Percentiles rank a stretch among this genome's conserved stretches.
Conservation (phyloP, 257 asterid species). For the Voacanga thouarsii region DNA sequence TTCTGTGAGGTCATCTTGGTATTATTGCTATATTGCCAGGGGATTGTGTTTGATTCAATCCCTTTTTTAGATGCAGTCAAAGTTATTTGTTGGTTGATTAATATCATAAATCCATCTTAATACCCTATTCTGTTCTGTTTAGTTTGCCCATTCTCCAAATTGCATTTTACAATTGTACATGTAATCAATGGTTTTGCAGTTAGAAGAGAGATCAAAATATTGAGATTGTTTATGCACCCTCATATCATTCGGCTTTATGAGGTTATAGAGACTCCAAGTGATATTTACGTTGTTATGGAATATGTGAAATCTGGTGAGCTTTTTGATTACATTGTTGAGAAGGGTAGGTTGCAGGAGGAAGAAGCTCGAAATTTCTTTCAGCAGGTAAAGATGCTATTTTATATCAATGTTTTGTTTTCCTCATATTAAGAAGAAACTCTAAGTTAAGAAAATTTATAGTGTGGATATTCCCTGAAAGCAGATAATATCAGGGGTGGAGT, state of each 20-base stretch:
- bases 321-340: constrained; percentile 94
- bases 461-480: constrained; percentile 32
- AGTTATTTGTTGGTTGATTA: background rate
- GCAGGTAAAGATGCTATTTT: constrained; percentile 54
- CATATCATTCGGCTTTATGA: constrained; percentile 96
- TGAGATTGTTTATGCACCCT: constrained; percentile 87
- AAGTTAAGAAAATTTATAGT: background rate
- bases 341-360: constrained; percentile 83
- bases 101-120: background rate
- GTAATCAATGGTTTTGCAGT: constrained; percentile 49
- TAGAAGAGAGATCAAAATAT: constrained; percentile 86
- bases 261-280: constrained; percentile 84
- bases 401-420: background rate
- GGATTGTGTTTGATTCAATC: background rate
- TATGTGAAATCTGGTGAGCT: constrained; percentile 87
- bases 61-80: background rate
- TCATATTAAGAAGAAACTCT: background rate
- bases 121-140: background rate
- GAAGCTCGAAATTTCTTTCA: constrained; percentile 85
- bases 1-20: too few species aligned
- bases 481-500: constrained; percentile 96
- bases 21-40: background rate
- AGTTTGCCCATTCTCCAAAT: background rate
- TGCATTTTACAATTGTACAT: constrained; percentile 13
- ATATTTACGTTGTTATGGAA: constrained; percentile 89